Evolutionary conservation across 768 basidiomycete species (phyloP).

Genomic region (Lenzites betulinus): DNA sequence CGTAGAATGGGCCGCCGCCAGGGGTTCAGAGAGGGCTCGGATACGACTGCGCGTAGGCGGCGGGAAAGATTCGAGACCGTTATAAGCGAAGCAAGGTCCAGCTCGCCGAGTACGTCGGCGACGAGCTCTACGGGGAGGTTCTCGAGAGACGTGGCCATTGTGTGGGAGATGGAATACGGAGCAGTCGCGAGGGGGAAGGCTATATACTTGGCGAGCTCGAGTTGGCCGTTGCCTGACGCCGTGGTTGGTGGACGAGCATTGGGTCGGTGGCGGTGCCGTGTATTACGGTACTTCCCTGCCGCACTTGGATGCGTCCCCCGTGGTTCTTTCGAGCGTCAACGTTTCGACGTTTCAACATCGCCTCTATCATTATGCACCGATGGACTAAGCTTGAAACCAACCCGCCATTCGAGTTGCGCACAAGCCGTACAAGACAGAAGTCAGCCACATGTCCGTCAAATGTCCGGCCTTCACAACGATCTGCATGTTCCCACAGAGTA

Average conservation of each 20-base stretch:
- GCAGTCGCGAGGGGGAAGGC: not conserved
- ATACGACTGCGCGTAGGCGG: constrained; percentile 55
- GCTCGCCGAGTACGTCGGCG: constrained; percentile 67
- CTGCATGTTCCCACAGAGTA: not conserved
- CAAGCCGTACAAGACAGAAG: not conserved
- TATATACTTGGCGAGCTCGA: not conserved
- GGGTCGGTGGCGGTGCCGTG: constrained; percentile 18
- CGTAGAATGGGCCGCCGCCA: constrained; percentile 74
- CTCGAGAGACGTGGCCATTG: constrained; percentile 34
- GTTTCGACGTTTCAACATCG: no score
- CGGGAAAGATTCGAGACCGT: constrained; percentile 61
- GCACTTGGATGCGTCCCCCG: no score
- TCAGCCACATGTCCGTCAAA: not conserved
- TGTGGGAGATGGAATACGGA: not conserved
- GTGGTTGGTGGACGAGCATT: not conserved
- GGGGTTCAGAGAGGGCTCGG: constrained; percentile 68
- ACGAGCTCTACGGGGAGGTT: constrained; percentile 77
- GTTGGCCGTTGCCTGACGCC: constrained; percentile 3
- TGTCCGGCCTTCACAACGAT: not conserved
- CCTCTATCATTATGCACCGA: no score
- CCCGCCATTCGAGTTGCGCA: no score
- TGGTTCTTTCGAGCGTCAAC: no score
- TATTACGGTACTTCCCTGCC: not conserved
- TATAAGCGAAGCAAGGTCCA: constrained; percentile 64
- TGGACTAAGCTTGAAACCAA: not conserved